Evolutionary conservation across 345 rosid genomes (phyloP).

Genomic region (Anacardium occidentale): DNA sequence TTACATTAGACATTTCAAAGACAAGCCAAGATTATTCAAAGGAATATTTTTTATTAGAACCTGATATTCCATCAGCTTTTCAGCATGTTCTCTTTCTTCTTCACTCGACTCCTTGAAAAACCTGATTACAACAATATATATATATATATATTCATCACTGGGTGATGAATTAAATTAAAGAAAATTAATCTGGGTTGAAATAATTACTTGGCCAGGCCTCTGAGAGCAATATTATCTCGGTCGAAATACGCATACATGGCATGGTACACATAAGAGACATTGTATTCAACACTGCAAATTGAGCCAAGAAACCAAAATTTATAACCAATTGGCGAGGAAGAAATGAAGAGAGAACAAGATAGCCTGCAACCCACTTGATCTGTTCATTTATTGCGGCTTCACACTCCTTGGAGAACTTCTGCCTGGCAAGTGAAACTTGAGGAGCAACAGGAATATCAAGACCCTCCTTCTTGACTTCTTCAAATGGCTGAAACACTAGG

Average conservation of each 20-base stretch:
- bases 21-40: background rate
- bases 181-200: background rate
- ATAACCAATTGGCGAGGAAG: background rate
- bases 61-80: slow-evolving; percentile 81
- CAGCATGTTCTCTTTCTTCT: slow-evolving; percentile 85
- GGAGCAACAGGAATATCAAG: slow-evolving; percentile 51
- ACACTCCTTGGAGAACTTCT: slow-evolving; percentile 38
- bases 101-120: slow-evolving; percentile 90
- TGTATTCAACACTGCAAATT: slow-evolving; percentile 73
- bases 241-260: slow-evolving; percentile 84
- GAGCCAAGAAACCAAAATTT: slow-evolving; percentile 1
- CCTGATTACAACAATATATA: slow-evolving; percentile 35
- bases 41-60: slow-evolving; percentile 19
- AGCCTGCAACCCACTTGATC: slow-evolving; percentile 58
- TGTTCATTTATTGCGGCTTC: slow-evolving; percentile 78
- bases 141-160: no score
- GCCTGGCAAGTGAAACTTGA: slow-evolving; percentile 67
- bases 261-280: slow-evolving; percentile 73
- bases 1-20: background rate
- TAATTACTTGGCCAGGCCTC: slow-evolving; percentile 69
- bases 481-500: slow-evolving; percentile 68
- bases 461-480: slow-evolving; percentile 67
- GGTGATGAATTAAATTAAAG: background rate
- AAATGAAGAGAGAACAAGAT: background rate
- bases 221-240: slow-evolving; percentile 73